Evolutionary conservation across 106 monocot genomes (phyloP), one percentile per base, ranked within the genome.

Genomic region (Alisma plantagoaquatica): DNA sequence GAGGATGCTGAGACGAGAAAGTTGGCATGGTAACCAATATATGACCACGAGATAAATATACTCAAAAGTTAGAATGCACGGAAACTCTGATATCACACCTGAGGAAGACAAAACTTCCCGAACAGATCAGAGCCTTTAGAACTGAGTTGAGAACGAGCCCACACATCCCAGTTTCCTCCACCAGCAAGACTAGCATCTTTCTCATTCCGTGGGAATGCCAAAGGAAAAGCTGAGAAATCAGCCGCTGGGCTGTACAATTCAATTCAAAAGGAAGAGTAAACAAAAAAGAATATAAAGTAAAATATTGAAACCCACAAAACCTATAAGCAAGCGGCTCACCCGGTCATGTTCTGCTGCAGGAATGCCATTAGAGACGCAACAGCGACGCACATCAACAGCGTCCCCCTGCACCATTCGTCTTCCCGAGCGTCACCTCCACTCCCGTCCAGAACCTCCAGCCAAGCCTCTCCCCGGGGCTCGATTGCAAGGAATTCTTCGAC

Each of bases 351-450:
- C 73, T 70, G 81, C 60, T 85, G 96, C 29, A 66, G 35, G 65
- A 96, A 96, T 51, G 78, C 81, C 20, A 96, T 72, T 18, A 89
- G 29, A 15, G 89, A 73, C 0, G 96, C 96, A 10, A 89, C 89
- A 17, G 71, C 84, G 21, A 89, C 14, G 49, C 84, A 78, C 26
- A 85, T 38, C 58, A 96, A 61, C 14, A 82, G 29, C 12, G 71
- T 65, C n/a, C 49, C 65, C 62, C 69, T 73, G 22, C 29, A 22
- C 25, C 14, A 16, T 32, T 31, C 47, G 15, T 24, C 65, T 28
- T 22, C 29, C 27, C 74, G 63, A 0, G 19, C 54, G 27, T 12
- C 63, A 51, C 21, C 23, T 10, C 73, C 70, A 0, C 19, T 27
- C 16, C 30, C 35, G 35, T 69, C 72, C 7, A 78, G 33, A 38